Conservation (phyloP, 495 filamentous ascomycete genomes). For the Lophium mytilinum region DNA sequence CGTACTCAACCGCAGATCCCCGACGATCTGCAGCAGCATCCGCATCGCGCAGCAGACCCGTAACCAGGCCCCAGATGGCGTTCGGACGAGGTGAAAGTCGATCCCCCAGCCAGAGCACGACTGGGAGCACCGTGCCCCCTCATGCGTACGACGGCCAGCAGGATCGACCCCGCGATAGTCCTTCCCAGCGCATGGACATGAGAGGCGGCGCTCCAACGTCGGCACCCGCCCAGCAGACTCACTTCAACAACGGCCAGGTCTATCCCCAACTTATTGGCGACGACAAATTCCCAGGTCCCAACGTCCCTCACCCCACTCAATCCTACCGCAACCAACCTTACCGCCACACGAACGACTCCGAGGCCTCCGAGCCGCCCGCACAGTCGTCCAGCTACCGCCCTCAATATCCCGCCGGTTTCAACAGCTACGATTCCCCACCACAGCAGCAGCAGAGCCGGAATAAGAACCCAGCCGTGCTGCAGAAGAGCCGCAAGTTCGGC, state of each 20-base stretch:
- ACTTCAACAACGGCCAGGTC: conserved; percentile 13
- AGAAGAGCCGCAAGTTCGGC: conserved; percentile 77
- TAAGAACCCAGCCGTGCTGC: conserved; percentile 45
- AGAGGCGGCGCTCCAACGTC: conserved; percentile 7
- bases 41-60: conserved; percentile 17
- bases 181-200: conserved; percentile 2
- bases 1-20: conserved; percentile 29
- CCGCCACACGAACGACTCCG: conserved; percentile 21
- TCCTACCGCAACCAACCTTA: conserved; percentile 8
- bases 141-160: conserved; percentile 28
- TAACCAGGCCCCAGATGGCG: conserved; percentile 22
- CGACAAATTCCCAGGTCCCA: conserved; percentile 22
- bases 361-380: conserved; percentile 13
- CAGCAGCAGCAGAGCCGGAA: conserved; percentile 9
- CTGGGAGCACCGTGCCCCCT: conserved; percentile 30
- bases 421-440: conserved; percentile 10
- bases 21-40: conserved; percentile 36
- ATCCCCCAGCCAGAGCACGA: conserved; percentile 34
- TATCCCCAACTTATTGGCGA: conserved; percentile 7
- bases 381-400: conserved; percentile 7
- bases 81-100: conserved; percentile 30
- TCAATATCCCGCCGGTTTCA: conserved; percentile 18
- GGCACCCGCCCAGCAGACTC: conserved; percentile 17
- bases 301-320: conserved; percentile 15
- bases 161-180: conserved; percentile 11